Base-by-base conservation (phyloP, 352 stramenopile species). In the Globisporangium cystogenes region DNA sequence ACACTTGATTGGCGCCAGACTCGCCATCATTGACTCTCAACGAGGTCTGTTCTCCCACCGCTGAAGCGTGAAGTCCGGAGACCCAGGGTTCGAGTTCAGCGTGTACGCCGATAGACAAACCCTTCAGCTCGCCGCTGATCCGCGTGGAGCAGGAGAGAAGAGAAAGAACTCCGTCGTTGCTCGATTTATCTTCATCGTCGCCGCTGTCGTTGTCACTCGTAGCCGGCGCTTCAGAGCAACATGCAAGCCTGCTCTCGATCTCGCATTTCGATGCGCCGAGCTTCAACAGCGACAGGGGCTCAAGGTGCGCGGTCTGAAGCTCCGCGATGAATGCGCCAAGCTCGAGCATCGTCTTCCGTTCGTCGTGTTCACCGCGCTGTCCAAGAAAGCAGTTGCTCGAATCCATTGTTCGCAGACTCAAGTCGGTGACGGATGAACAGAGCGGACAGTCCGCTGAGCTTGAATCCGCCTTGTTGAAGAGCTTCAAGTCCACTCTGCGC, bases 71-170 rank as follows among this genome's bases (percentile, higher is more conserved):
- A 15, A 49, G 43, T 50, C 43, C 52, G 33, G 55, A 51, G 56
- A 58, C 39, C 53, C 46, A 82, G 27, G 39, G 27, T 3, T 60
- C 21, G 10, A 68, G 46, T 37, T 41, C 24, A 21, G 16, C 18
- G 12, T 21, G 15, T 18, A 48, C n/a, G 42, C 35, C 26, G 5
- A 54, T 7, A 20, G 42, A 44, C 21, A 51, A n/a, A 1, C 49
- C 45, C 51, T 52, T 48, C 7, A 27, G 45, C 23, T 64, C 60
- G 5, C 60, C 50, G 11, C 33, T 53, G 15, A 67, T 16, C 20
- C 44, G 50, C 16, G 40, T 49, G n/a, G 7, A 45, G 37, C 45
- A 48, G 1, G 36, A 47, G 8, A 59, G 40, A 27, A 27, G 21
- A 24, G 40, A 24, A 15, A 26, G 26, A 23, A 21, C 7, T 16